phyloP scores from a whole-genome alignment of 2,329 filamentous ascomycete species.

The Teratosphaeria nubilosa region DNA sequence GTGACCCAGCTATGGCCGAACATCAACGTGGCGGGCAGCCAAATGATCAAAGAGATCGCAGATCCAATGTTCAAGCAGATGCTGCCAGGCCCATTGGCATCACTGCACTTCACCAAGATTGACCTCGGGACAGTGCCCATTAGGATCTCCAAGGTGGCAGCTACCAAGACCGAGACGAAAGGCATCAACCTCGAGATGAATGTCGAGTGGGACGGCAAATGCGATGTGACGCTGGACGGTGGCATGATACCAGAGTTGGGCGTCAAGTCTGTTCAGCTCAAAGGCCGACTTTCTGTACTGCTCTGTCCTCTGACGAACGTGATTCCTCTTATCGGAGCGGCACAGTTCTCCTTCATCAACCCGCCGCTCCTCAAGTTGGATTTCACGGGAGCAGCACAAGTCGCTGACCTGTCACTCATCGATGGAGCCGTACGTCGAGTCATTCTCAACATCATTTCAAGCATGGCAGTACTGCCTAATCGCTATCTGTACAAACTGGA shows the following conservation, averaged over 20 bases:
- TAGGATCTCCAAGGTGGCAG: slow-evolving; percentile 32
- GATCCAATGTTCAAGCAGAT: slow-evolving; percentile 40
- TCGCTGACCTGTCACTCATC: slow-evolving; percentile 34
- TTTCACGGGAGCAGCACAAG: slow-evolving; percentile 39
- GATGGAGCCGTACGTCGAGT: slow-evolving; percentile 36
- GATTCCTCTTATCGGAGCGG: slow-evolving; percentile 40
- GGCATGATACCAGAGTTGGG: slow-evolving; percentile 38
- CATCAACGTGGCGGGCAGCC: slow-evolving; percentile 34
- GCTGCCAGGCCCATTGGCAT: slow-evolving; percentile 35
- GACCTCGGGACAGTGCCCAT: slow-evolving; percentile 37
- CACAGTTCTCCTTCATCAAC: slow-evolving; percentile 42
- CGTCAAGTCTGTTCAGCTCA: slow-evolving; percentile 36
- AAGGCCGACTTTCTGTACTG: slow-evolving; percentile 35
- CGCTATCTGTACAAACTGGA: slow-evolving; percentile 42
- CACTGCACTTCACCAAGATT: slow-evolving; percentile 37
- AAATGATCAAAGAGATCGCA: slow-evolving; percentile 38
- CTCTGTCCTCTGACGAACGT: slow-evolving; percentile 37
- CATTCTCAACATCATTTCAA: slow-evolving; percentile 34
- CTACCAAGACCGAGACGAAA: slow-evolving; percentile 34
- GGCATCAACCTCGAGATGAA: slow-evolving; percentile 43
- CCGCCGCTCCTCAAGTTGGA: slow-evolving; percentile 36
- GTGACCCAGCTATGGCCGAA: slow-evolving; percentile 41
- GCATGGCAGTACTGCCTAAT: slow-evolving; percentile 41
- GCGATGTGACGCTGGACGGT: slow-evolving; percentile 39
- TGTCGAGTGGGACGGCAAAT: slow-evolving; percentile 36